Percentiles rank a stretch among this genome's conserved stretches.
These are phyloP conservation scores for Trichoderma harzianum DNA, from an alignment of 2,329 filamentous ascomycete species.

Conservation along the genomic window DNA sequence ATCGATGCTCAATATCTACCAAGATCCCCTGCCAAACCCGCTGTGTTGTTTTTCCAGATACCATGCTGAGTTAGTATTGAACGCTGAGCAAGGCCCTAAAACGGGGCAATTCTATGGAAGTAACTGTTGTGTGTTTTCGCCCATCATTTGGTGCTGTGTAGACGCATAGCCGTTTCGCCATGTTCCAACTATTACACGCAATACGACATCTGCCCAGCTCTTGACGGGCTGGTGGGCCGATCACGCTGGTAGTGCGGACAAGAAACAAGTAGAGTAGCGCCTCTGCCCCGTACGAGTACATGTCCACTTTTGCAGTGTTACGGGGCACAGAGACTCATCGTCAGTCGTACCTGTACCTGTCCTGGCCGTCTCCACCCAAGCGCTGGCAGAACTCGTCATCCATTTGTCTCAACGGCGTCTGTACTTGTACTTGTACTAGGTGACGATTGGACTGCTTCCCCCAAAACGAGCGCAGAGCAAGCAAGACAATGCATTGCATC, in stretches of 20 bases:
- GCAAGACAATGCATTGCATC: not conserved
- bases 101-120: not conserved
- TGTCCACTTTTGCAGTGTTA: not conserved
- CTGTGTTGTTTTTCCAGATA: not conserved
- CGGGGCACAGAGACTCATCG: not conserved
- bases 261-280: not conserved
- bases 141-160: not conserved
- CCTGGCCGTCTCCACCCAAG: not conserved
- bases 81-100: no score
- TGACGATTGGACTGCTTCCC: not conserved
- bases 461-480: not conserved
- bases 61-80: not conserved
- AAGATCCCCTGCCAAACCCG: not conserved
- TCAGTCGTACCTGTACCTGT: not conserved
- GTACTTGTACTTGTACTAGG: not conserved
- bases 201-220: not conserved
- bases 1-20: constrained; percentile 11
- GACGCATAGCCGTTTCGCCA: not conserved
- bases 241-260: not conserved
- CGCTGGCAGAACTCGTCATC: constrained; percentile 11
- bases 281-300: not conserved
- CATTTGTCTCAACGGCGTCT: not conserved
- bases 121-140: not conserved
- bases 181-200: not conserved
- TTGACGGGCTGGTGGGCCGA: constrained; percentile 15